These are phyloP conservation scores for Phaeophleospora eucalypticola DNA, from an alignment of 2,329 filamentous ascomycete genomes.

Conservation along the genomic window DNA sequence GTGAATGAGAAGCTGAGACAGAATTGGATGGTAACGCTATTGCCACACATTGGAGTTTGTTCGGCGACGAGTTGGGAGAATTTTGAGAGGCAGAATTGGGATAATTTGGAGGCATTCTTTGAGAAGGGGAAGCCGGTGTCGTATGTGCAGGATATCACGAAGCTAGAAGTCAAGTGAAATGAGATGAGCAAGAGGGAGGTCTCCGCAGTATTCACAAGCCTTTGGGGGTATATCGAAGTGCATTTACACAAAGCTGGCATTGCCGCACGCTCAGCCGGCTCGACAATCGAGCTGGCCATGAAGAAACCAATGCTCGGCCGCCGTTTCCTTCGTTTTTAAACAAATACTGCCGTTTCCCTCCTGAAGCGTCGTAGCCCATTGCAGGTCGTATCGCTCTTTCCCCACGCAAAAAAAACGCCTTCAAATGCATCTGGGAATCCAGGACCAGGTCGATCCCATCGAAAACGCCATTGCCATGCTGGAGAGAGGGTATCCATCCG, in stretches of 20 bases:
- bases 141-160: conserved; percentile 4
- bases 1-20: conserved; percentile 41
- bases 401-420: not conserved
- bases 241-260: not conserved
- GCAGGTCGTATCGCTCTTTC: too few relatives aligned
- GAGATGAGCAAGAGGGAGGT: too few relatives aligned
- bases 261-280: too few relatives aligned
- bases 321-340: not conserved
- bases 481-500: not conserved
- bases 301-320: not conserved
- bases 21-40: conserved; percentile 33
- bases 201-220: not conserved
- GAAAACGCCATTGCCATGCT: not conserved
- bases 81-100: conserved; percentile 9
- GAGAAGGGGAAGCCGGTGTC: conserved; percentile 6
- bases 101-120: conserved; percentile 10
- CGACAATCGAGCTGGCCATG: not conserved
- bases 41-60: conserved; percentile 10
- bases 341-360: not conserved
- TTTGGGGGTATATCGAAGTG: not conserved
- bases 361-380: not conserved
- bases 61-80: conserved; percentile 4
- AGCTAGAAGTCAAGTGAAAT: too few relatives aligned
- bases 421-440: not conserved
- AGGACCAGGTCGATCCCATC: too few relatives aligned